Conservation (phyloP, 2,329 filamentous ascomycete species). For the Verticillium nubilum region DNA sequence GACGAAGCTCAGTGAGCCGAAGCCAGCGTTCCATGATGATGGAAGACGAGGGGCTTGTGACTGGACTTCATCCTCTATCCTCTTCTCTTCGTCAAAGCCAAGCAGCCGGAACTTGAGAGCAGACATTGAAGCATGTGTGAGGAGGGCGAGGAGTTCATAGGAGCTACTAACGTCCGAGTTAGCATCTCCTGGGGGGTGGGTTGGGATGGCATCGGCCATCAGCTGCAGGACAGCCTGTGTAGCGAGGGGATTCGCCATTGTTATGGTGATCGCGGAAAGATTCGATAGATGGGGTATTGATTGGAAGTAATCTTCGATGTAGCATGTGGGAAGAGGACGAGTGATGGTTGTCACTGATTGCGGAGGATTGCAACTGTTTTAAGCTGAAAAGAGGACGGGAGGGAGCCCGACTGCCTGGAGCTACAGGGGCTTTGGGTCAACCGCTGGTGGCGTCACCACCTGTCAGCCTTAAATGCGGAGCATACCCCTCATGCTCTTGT, state of each 20-base stretch:
- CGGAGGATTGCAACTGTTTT: neutral
- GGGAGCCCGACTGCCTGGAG: neutral
- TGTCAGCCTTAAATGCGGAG: constrained; percentile 16
- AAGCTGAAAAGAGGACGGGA: neutral
- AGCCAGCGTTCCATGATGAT: constrained; percentile 70
- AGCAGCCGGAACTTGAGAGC: constrained; percentile 75
- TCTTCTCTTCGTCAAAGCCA: constrained; percentile 79
- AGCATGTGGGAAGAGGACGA: neutral
- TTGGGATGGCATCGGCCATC: constrained; percentile 57
- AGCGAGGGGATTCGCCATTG: constrained; percentile 29
- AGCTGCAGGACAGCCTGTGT: constrained; percentile 41
- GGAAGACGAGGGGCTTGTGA: constrained; percentile 61
- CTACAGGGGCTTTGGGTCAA: constrained; percentile 6
- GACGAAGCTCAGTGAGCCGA: constrained; percentile 71
- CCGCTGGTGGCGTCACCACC: constrained; percentile 7
- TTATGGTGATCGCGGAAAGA: neutral
- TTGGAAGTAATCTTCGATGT: neutral
- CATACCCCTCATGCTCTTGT: neutral
- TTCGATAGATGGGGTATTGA: neutral
- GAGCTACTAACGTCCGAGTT: constrained; percentile 62
- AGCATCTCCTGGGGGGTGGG: constrained; percentile 44
- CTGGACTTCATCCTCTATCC: constrained; percentile 55
- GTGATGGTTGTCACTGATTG: neutral
- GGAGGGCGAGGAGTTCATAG: constrained; percentile 78
- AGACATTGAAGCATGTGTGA: constrained; percentile 77